phyloP scores from a whole-genome alignment of 257 asterid species.

The Primulina huaijiensis region DNA sequence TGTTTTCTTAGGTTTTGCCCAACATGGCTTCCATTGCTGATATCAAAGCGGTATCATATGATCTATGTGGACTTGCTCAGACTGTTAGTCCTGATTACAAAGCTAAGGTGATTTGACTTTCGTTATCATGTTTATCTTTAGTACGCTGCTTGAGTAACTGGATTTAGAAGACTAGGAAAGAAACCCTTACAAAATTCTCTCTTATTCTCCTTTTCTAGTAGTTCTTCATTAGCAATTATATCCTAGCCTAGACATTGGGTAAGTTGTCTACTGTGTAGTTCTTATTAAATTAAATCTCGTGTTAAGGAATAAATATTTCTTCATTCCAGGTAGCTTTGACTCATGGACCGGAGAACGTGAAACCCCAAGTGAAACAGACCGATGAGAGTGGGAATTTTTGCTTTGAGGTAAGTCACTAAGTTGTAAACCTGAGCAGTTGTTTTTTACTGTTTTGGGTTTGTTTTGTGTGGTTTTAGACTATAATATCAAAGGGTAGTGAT shows the following conservation, averaged over 20 bases:
- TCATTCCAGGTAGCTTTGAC: slow-evolving; percentile 81
- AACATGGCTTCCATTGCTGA: slow-evolving; percentile 86
- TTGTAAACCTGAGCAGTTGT: slow-evolving; percentile 16
- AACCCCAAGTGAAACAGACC: slow-evolving; percentile 77
- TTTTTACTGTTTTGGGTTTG: slow-evolving; percentile 18
- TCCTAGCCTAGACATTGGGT: slow-evolving; percentile 3
- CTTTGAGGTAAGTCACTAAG: slow-evolving; percentile 62
- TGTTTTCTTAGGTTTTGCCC: slow-evolving; percentile 69
- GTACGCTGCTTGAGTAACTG: slow-evolving; percentile 17
- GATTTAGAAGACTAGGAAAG: slow-evolving; percentile 16
- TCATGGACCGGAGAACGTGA: slow-evolving; percentile 90
- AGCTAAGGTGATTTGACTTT: slow-evolving; percentile 59
- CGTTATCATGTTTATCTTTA: slow-evolving; percentile 14
- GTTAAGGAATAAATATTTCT: slow-evolving; percentile 22
- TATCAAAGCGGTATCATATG: slow-evolving; percentile 82
- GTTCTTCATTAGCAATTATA: slow-evolving; percentile 14
- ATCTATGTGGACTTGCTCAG: slow-evolving; percentile 71
- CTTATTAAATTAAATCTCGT: slow-evolving; percentile 11
- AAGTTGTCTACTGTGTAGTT: background rate
- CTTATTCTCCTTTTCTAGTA: slow-evolving; percentile 12
- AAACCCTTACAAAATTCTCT: slow-evolving; percentile 10
- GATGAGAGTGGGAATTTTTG: slow-evolving; percentile 76
- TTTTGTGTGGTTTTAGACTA: background rate
- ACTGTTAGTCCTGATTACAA: slow-evolving; percentile 67
- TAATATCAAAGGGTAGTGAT: background rate